phyloP scores from a whole-genome alignment of 345 rosid species.

The Corchorus capsularis region DNA sequence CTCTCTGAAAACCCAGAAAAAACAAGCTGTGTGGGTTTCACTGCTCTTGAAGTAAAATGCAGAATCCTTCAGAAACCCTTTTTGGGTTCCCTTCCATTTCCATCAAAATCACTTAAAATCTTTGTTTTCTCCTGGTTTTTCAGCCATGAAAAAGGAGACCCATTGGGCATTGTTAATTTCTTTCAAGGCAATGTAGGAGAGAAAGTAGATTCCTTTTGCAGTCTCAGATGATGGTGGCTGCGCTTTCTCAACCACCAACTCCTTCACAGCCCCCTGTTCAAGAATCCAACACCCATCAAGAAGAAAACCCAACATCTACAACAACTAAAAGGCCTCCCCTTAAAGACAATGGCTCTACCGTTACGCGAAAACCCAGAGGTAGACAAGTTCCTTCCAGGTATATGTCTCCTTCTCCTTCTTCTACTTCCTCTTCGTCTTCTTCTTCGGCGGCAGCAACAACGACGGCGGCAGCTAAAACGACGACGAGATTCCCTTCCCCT shows the following conservation, averaged over 20 bases:
- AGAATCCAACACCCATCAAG: slow-evolving; percentile 12
- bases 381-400: slow-evolving; percentile 82
- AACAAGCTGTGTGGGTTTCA: slow-evolving; percentile 6
- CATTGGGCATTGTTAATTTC: slow-evolving; percentile 8
- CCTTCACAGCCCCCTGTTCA: slow-evolving; percentile 38
- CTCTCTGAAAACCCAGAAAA: slow-evolving; percentile 19
- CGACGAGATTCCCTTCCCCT: slow-evolving; percentile 35
- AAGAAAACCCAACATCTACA: slow-evolving; percentile 19
- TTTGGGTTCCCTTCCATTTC: slow-evolving; percentile 14
- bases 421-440: slow-evolving; percentile 50
- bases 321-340: slow-evolving; percentile 34
- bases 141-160: slow-evolving; percentile 8
- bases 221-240: slow-evolving; percentile 68
- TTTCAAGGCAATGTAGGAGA: slow-evolving; percentile 49
- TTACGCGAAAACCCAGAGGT: slow-evolving; percentile 65
- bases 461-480: slow-evolving; percentile 32
- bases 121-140: slow-evolving; percentile 14
- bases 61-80: slow-evolving; percentile 20
- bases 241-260: slow-evolving; percentile 46
- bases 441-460: slow-evolving; percentile 45
- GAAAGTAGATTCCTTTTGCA: slow-evolving; percentile 17
- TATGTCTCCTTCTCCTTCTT: slow-evolving; percentile 83
- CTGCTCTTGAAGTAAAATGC: slow-evolving; percentile 30
- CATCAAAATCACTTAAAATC: slow-evolving; percentile 21
- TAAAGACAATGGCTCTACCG: slow-evolving; percentile 39